Percentiles rank a stretch among this genome's conserved stretches.
These are phyloP conservation scores for Podospora anserina DNA, from an alignment of 495 filamentous ascomycete genomes.

Conservation along the genomic window DNA sequence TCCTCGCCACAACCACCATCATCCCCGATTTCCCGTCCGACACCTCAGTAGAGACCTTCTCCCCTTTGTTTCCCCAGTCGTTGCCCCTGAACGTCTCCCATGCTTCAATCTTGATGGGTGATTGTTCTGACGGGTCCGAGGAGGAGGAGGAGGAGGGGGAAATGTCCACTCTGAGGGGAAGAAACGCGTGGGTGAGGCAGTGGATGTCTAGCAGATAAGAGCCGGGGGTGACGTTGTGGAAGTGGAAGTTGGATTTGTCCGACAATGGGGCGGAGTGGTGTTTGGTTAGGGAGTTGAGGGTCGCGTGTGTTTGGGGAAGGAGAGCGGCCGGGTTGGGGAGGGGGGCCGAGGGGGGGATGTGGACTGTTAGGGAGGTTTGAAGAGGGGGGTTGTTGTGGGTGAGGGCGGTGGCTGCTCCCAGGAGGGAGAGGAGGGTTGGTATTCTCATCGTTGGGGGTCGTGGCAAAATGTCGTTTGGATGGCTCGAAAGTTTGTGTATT, in stretches of 20 bases:
- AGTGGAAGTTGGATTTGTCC: conserved; percentile 64
- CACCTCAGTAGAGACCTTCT: conserved; percentile 44
- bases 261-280: conserved; percentile 58
- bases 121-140: not conserved
- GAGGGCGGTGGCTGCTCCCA: conserved; percentile 1
- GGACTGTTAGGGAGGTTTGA: conserved; percentile 31
- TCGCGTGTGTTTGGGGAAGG: conserved; percentile 68
- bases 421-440: conserved; percentile 20
- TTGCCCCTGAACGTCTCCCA: conserved; percentile 89
- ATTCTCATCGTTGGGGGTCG: conserved; percentile 17
- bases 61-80: conserved; percentile 79
- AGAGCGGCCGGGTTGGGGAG: conserved; percentile 58
- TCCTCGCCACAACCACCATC: conserved; percentile 55
- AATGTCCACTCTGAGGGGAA: conserved; percentile 74
- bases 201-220: conserved; percentile 81
- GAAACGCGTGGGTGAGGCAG: conserved; percentile 67
- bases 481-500: not conserved
- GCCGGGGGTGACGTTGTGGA: conserved; percentile 61
- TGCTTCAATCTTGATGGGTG: conserved; percentile 52
- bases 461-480: not conserved
- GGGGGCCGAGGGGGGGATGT: conserved; percentile 44
- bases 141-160: not conserved
- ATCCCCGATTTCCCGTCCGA: conserved; percentile 21
- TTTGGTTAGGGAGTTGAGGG: conserved; percentile 55
- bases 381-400: conserved; percentile 11